Evolutionary conservation across 2,329 filamentous ascomycete species (phyloP), one percentile per base, ranked within the genome.

Genomic region (Talaromyces sp.): DNA sequence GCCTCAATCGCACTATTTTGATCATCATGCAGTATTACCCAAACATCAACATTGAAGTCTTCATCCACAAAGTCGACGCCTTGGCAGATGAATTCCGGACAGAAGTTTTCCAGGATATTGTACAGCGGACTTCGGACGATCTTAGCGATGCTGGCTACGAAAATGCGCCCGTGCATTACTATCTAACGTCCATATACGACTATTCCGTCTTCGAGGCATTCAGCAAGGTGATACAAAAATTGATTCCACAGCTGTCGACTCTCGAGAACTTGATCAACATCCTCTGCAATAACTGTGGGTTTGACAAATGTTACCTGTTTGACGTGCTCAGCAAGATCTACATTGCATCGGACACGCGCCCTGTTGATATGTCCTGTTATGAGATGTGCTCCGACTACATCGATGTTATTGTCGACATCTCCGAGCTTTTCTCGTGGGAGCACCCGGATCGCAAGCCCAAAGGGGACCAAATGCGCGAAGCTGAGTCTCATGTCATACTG

Each of bases 321-420:
- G 96, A 99, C 72, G 93, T 98, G 9, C 85, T 96, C 67, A 96
- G 91, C 77, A 99, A 99, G 79, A 96, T 99, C 64, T 99, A 99
- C 78, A 96, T 99, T 67, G 95, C 95, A 0, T 97, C 93, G 5
- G 95, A 99, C 74, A 95, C 89, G 31, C 89, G 90, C 43, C 93
- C 93, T 0, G 91, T 93, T 32, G 93, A 98, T 71, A 95, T 97
- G 83, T 89, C 90, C 49, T 93, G 90, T 73, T 99, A 99, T 75
- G 95, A 98, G 78, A 96, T 98, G 71, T 99, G 95, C 78, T 96
- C 91, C 55, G 95, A 99, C 73, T 98, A 96, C 73, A 97, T 99
- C 67, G 95, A 99, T 74, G 92, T 98, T 63, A 96, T 99, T 64
- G 93, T 98, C 61, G 95, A 99, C 73, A 89, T 98, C 58, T 95